Percentiles rank a stretch among this genome's conserved stretches.
These are phyloP conservation scores for Aspergillus intermedius DNA, from an alignment of 2,329 filamentous ascomycete species.

Conservation along the genomic window DNA sequence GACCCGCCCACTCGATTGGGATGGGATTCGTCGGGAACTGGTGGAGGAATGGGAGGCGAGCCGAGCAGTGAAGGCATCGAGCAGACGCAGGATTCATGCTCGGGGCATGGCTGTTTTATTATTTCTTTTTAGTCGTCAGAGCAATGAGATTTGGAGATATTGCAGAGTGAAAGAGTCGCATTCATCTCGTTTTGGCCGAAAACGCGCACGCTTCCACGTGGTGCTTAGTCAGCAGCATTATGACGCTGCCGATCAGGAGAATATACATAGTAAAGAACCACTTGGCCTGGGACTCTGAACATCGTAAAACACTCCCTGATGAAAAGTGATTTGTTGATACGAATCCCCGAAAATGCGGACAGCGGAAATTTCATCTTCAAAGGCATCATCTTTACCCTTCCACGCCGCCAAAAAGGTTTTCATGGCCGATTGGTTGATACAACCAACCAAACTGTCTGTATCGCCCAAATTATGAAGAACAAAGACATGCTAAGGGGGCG, in stretches of 20 bases:
- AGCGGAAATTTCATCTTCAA: slow-evolving; percentile 5
- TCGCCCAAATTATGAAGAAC: neutral
- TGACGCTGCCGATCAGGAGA: neutral
- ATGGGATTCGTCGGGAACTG: slow-evolving; percentile 42
- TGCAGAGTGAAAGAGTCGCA: neutral
- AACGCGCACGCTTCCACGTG: slow-evolving; percentile 6
- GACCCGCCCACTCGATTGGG: slow-evolving; percentile 32
- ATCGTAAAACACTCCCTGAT: neutral
- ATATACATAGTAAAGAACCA: neutral
- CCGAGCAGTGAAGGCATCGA: slow-evolving; percentile 29
- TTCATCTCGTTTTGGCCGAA: neutral
- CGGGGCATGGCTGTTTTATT: slow-evolving; percentile 19
- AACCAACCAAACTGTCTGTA: neutral
- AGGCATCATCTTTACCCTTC: slow-evolving; percentile 6
- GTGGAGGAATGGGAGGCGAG: slow-evolving; percentile 35
- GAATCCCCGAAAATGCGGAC: slow-evolving; percentile 2
- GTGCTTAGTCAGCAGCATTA: slow-evolving; percentile 4
- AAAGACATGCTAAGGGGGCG: neutral
- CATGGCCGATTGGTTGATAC: neutral
- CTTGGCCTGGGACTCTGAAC: neutral
- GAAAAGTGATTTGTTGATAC: neutral
- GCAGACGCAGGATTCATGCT: slow-evolving; percentile 21
- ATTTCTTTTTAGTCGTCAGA: neutral
- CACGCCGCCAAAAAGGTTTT: slow-evolving; percentile 9
- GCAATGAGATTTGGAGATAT: neutral